Percentiles rank a stretch among this genome's conserved stretches.
Conservation (phyloP, 345 rosid species). For the sweet orange (Citrus sinensis) region DVS_A1.0 CM039161.1:2755001-2755500, state of each 20-base stretch:
- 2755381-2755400: slow-evolving; percentile 55
- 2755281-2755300: slow-evolving; percentile 73
- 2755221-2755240: slow-evolving; percentile 40
- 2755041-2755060: slow-evolving; percentile 81
- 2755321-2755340: slow-evolving; percentile 62
- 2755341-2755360: slow-evolving; percentile 90
- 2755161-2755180: slow-evolving; percentile 90
- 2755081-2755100: slow-evolving; percentile 51
- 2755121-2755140: slow-evolving; percentile 75
- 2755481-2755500: slow-evolving; percentile 67
- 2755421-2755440: slow-evolving; percentile 58
- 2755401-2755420: slow-evolving; percentile 61
- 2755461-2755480: slow-evolving; percentile 73
- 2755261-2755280: slow-evolving; percentile 84
- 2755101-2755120: slow-evolving; percentile 44
- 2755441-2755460: slow-evolving; percentile 76
- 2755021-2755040: slow-evolving; percentile 83
- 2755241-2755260: slow-evolving; percentile 84
- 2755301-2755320: slow-evolving; percentile 55
- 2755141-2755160: slow-evolving; percentile 75
- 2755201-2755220: slow-evolving; percentile 46
- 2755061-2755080: slow-evolving; percentile 86
- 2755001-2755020: slow-evolving; percentile 50
- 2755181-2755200: slow-evolving; percentile 56
- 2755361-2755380: slow-evolving; percentile 80